Percentiles rank a stretch among this genome's conserved stretches.
phyloP scores from a whole-genome alignment of 176 grass and related monocot species.

The Elymus sibiricus region DNA sequence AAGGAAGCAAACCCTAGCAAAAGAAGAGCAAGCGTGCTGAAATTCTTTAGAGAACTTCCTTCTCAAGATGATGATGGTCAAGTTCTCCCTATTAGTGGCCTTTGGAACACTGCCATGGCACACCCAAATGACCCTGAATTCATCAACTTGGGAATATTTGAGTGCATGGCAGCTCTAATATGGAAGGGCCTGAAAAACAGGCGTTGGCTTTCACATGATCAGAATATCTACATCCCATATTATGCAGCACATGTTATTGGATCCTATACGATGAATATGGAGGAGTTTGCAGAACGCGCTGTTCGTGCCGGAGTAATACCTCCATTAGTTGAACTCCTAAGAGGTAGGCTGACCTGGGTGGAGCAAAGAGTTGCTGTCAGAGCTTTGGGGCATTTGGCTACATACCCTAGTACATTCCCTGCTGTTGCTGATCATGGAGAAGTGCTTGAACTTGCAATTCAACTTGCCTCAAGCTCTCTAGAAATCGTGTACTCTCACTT shows the following conservation, averaged over 20 bases:
- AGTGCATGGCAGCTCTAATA: conserved; percentile 96
- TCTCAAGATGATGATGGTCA: conserved; percentile 93
- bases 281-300: conserved; percentile 88
- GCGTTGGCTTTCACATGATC: conserved; percentile 94
- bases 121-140: conserved; percentile 98
- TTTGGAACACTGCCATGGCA: conserved; percentile 99
- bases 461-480: conserved; percentile 87
- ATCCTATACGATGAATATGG: conserved; percentile 99
- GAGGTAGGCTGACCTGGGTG: conserved; percentile 98
- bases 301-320: conserved; percentile 90
- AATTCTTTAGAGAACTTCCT: conserved; percentile 97
- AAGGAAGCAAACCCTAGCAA: conserved; percentile 96
- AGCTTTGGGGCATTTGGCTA: conserved; percentile 94
- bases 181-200: conserved; percentile 99
- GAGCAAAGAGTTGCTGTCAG: conserved; percentile 98
- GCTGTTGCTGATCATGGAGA: conserved; percentile 88
- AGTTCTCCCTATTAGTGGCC: conserved; percentile 90
- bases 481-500: conserved; percentile 99
- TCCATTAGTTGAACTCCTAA: conserved; percentile 91
- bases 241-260: conserved; percentile 98
- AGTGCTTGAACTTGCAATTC: conserved; percentile 96
- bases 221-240: conserved; percentile 98
- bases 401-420: conserved; percentile 85
- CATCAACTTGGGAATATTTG: conserved; percentile 92
- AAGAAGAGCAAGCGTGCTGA: conserved; percentile 74